A percentile compares a stretch with the other conserved stretches of the same genome.
Conservation (phyloP, 257 asterid genomes). For the Dorcoceras hygrometricum region DNA sequence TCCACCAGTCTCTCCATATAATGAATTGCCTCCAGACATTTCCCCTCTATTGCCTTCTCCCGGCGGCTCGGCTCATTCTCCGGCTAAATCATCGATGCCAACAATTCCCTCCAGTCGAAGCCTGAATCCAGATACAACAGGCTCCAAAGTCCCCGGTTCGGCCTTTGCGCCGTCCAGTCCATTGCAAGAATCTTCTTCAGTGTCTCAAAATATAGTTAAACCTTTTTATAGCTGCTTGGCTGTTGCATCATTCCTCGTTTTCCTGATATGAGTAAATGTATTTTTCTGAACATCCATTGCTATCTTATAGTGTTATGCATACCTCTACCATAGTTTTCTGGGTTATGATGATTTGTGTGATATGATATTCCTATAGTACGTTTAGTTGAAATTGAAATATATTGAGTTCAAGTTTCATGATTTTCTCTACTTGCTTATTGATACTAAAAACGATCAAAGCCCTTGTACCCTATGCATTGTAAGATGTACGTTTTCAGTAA, state of each 20-base stretch:
- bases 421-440: neutral
- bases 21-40: conserved; percentile 54
- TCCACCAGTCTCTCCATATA: conserved; percentile 34
- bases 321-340: neutral
- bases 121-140: conserved; percentile 43
- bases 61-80: conserved; percentile 31
- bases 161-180: conserved; percentile 48
- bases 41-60: conserved; percentile 70
- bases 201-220: conserved; percentile 13
- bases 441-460: neutral
- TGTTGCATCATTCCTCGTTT: conserved; percentile 23
- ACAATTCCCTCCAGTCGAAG: conserved; percentile 61
- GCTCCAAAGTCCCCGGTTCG: conserved; percentile 43
- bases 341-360: neutral
- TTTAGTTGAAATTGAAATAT: too few species aligned
- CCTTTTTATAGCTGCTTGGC: conserved; percentile 24
- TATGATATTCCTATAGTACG: neutral
- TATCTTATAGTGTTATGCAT: neutral
- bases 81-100: conserved; percentile 33
- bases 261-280: conserved; percentile 13
- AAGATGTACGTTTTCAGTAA: neutral
- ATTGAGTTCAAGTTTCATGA: neutral
- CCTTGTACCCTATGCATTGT: neutral
- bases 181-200: conserved; percentile 40
- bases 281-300: neutral